Evolutionary conservation across 345 rosid species (phyloP).

Genomic region (Anacardium occidentale): DNA sequence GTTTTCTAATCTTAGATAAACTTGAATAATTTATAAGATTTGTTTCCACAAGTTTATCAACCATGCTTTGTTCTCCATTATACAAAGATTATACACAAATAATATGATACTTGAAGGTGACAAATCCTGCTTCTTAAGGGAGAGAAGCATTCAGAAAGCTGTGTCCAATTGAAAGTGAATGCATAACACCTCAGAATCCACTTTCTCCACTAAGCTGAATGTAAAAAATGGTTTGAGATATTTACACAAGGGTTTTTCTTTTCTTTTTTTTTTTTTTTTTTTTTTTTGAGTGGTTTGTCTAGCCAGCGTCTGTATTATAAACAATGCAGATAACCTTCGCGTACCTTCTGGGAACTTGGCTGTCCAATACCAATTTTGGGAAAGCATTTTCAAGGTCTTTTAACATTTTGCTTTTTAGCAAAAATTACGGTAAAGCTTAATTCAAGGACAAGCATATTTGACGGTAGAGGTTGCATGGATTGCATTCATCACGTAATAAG

Average conservation of each 20-base stretch:
- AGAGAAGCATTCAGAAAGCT: not conserved
- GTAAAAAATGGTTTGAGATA: slow-evolving; percentile 12
- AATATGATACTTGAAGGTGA: not conserved
- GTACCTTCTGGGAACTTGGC: not conserved
- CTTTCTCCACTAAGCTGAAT: slow-evolving; percentile 15
- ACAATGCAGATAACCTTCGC: slow-evolving; percentile 6
- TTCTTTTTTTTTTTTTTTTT: too few relatives aligned
- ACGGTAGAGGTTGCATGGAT: slow-evolving; percentile 3
- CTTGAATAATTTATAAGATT: not conserved
- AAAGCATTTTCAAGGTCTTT: not conserved
- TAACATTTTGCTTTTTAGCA: not conserved
- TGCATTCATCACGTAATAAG: not conserved
- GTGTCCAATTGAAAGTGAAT: slow-evolving; percentile 1
- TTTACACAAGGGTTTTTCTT: not conserved
- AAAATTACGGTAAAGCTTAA: not conserved
- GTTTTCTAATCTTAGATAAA: not conserved
- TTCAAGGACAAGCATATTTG: slow-evolving; percentile 5
- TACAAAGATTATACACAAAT: not conserved
- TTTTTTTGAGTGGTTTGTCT: slow-evolving; percentile 21
- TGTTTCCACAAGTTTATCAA: not conserved
- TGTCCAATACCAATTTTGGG: not conserved
- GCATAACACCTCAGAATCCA: slow-evolving; percentile 28
- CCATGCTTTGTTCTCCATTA: not conserved
- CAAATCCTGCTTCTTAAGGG: not conserved
- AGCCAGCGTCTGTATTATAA: not conserved